Evolutionary conservation across 75 land plant genomes (phyloP).

Genomic region (Cunninghamia lanceolata): DNA sequence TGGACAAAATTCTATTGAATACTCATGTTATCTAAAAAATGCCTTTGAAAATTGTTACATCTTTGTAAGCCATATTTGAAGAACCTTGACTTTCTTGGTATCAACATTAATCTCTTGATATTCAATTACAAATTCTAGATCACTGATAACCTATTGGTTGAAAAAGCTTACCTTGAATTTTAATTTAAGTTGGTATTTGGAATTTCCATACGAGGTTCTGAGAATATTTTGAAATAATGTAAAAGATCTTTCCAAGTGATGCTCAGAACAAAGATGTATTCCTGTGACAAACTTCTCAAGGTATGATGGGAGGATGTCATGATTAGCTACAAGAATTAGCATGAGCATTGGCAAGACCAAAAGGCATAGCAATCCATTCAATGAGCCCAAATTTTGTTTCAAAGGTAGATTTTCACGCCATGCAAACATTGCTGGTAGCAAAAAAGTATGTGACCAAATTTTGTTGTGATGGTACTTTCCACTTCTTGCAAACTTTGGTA

Average conservation of each 20-base stretch:
- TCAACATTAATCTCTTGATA: neutral
- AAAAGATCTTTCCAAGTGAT: neutral
- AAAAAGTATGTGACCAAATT: neutral
- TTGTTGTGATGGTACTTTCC: neutral
- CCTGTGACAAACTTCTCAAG: neutral
- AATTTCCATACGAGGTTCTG: neutral
- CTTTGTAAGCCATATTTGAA: too few relatives aligned
- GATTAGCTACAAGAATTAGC: neutral
- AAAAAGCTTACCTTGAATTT: too few relatives aligned
- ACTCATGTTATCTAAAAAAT: too few relatives aligned
- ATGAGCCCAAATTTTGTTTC: too few relatives aligned
- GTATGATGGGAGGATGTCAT: neutral
- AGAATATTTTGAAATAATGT: neutral
- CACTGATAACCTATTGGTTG: too few relatives aligned
- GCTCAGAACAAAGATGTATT: neutral
- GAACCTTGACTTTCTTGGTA: too few relatives aligned
- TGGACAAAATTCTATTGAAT: too few relatives aligned
- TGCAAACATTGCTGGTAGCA: neutral
- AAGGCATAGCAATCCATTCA: too few relatives aligned
- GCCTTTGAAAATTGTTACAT: too few relatives aligned
- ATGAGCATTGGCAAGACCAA: too few relatives aligned
- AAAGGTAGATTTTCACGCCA: neutral
- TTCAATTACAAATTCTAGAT: neutral
- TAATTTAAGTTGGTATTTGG: too few relatives aligned
- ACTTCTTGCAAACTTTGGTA: neutral